Base-by-base conservation (phyloP, 108 stramenopile species). In the Cyclostephanos invisitatus region DNA sequence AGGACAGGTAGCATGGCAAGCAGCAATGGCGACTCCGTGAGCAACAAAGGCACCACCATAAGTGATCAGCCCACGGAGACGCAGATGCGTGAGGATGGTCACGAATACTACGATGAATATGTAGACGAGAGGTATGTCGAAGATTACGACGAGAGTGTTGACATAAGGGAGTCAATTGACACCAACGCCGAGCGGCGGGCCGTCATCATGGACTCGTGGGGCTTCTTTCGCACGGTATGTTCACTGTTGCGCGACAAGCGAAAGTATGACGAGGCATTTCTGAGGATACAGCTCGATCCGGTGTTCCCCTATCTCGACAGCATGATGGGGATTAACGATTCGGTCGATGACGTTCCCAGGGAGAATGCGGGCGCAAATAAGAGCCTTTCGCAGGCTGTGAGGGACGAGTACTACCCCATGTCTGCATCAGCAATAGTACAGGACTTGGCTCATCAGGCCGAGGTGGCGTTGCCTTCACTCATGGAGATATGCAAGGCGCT, bases 401-500 rank as follows among this genome's bases (percentile, higher is more conserved):
- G 85, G 50, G 73, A 75, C 25, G 70, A 81, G 51, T 91, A 91
- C 69, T 56, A 70, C 36, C 40, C 59, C 0, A 91, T 94, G 90
- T 86, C 83, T 15, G 64, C 78, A 32, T 59, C 78, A 4, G 72
- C 84, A 64, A 82, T 91, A 61, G 89, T 84, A 20, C 62, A 79
- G 46, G 83, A 85, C 64, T 70, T 94, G 67, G 65, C 78, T 21
- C 64, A 84, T 46, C 73, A 85, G 64, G 92, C 92, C 10, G 85
- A 91, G 68, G 61, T 71, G 46, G 87, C 89, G 0, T 48, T 89
- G 63, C 90, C 92, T 11, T 75, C 75, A 5, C 78, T 94, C 62
- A 85, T 90, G 42, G 89, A 94, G 58, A 89, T 94, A 56, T 94
- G 92, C 79, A 94, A 94, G 73, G 92, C 89, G n/a, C 63, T 94